A percentile compares a stretch with the other conserved stretches of the same genome.
Evolutionary conservation across 1,284 basidiomycete genomes (phyloP).

Genomic region (Erythrobasidium hasegawianum): DNA sequence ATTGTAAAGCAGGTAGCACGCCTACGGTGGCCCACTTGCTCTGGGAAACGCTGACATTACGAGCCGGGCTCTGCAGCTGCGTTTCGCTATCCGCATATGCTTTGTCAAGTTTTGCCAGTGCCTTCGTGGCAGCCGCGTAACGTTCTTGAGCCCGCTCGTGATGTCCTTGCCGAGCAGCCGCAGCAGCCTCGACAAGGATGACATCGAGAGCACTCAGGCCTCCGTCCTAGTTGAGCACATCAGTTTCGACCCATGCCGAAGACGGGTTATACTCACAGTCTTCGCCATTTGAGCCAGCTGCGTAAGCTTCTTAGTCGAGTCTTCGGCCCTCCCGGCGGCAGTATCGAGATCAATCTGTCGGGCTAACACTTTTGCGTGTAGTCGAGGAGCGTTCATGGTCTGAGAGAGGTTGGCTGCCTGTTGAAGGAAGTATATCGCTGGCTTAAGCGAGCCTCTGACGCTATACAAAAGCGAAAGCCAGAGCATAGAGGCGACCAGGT

Average conservation of each 20-base stretch:
- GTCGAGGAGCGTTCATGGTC: conserved; percentile 61
- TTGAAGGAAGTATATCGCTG: conserved; percentile 73
- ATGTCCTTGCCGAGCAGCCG: neutral
- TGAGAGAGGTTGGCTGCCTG: conserved; percentile 67
- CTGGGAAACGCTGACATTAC: neutral
- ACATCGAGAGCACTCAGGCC: conserved; percentile 23
- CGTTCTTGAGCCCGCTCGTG: conserved; percentile 5
- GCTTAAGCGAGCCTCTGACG: conserved; percentile 68
- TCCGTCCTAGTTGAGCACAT: conserved; percentile 8
- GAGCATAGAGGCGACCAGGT: neutral
- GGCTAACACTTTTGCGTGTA: conserved; percentile 62
- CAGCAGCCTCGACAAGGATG: conserved; percentile 1
- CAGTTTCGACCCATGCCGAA: neutral
- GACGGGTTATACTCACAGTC: neutral
- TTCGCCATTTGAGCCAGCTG: conserved; percentile 7
- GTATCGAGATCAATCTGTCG: conserved; percentile 48
- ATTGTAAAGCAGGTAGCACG: conserved; percentile 13
- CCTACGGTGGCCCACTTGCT: neutral
- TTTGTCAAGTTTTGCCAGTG: conserved; percentile 23
- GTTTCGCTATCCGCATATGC: conserved; percentile 11
- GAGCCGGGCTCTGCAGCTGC: neutral
- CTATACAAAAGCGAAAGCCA: conserved; percentile 39
- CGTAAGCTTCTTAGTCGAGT: neutral
- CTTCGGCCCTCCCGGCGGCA: neutral
- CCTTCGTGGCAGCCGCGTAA: neutral